Conservation (phyloP, 2,329 filamentous ascomycete genomes). For the Corniculantispora saksenae region DNA sequence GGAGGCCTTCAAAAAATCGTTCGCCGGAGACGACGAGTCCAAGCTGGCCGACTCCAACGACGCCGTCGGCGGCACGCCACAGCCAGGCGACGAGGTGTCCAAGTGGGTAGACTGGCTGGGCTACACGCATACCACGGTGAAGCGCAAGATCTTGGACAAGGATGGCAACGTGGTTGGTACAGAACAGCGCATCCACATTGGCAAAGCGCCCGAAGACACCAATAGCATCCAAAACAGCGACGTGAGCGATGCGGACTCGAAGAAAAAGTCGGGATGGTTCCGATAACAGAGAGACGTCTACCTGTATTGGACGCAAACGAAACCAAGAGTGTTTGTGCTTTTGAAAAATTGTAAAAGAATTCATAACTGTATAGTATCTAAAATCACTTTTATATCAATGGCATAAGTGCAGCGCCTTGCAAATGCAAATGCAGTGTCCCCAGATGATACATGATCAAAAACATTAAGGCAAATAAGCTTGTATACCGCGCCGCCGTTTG, state of each 20-base stretch:
- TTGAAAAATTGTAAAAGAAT: background rate
- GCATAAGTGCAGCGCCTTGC: conserved; percentile 10
- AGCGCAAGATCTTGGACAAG: conserved; percentile 41
- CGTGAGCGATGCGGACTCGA: background rate
- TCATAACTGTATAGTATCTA: background rate
- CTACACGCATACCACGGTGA: conserved; percentile 44
- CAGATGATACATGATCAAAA: conserved; percentile 15
- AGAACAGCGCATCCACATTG: conserved; percentile 35
- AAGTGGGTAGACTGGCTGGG: conserved; percentile 47
- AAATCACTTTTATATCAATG: background rate
- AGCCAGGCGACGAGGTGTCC: conserved; percentile 35
- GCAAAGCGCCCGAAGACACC: conserved; percentile 30
- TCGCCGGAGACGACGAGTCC: background rate
- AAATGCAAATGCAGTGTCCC: conserved; percentile 12
- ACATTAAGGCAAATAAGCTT: background rate
- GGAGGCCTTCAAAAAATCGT: conserved; percentile 40
- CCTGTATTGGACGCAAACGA: no score
- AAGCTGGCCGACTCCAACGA: background rate
- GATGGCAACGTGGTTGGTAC: conserved; percentile 42
- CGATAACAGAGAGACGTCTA: background rate
- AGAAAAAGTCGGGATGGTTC: conserved; percentile 16
- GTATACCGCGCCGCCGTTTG: background rate
- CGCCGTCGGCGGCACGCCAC: background rate
- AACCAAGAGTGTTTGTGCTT: no score
- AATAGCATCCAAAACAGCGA: conserved; percentile 8